Percentiles rank a stretch among this genome's conserved stretches.
Evolutionary conservation across 768 basidiomycete genomes (phyloP).

Genomic region (Lactarius deliciosus): DNA sequence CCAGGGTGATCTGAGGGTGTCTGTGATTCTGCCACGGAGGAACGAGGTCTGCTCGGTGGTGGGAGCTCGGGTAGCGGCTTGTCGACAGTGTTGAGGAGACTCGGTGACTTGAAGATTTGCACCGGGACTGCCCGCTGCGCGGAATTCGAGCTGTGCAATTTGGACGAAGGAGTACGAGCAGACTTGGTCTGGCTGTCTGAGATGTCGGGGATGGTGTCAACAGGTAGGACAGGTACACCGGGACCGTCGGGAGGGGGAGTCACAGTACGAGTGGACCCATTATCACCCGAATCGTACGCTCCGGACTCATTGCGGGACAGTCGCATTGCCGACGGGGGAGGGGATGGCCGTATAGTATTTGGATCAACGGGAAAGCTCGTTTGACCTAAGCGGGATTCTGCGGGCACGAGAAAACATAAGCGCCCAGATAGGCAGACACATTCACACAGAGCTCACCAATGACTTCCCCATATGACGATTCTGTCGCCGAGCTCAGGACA

Average conservation of each 20-base stretch:
- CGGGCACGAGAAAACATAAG: neutral
- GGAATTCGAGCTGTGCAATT: conserved; percentile 3
- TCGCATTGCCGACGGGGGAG: conserved; percentile 64
- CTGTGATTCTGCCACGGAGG: conserved; percentile 22
- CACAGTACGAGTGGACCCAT: conserved; percentile 41
- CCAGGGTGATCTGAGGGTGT: conserved; percentile 21
- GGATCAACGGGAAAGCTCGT: conserved; percentile 42
- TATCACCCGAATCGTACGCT: conserved; percentile 27
- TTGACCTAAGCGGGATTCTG: conserved; percentile 27
- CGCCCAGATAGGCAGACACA: neutral
- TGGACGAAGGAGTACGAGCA: conserved; percentile 30
- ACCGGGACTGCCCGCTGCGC: conserved; percentile 24
- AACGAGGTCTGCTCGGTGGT: conserved; percentile 36
- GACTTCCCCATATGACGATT: conserved; percentile 60
- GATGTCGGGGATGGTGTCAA: conserved; percentile 55
- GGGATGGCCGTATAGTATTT: conserved; percentile 61
- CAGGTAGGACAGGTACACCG: conserved; percentile 39
- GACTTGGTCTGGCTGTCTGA: conserved; percentile 52
- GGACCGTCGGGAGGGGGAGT: conserved; percentile 41
- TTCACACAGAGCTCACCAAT: conserved; percentile 46
- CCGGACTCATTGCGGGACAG: conserved; percentile 19
- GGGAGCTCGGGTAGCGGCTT: conserved; percentile 29
- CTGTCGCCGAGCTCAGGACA: conserved; percentile 37
- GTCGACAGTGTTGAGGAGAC: conserved; percentile 19
- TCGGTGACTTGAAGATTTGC: conserved; percentile 24